Base-by-base conservation (phyloP, 1,139 yeast species). In the Geotrichum restrictum region DNA sequence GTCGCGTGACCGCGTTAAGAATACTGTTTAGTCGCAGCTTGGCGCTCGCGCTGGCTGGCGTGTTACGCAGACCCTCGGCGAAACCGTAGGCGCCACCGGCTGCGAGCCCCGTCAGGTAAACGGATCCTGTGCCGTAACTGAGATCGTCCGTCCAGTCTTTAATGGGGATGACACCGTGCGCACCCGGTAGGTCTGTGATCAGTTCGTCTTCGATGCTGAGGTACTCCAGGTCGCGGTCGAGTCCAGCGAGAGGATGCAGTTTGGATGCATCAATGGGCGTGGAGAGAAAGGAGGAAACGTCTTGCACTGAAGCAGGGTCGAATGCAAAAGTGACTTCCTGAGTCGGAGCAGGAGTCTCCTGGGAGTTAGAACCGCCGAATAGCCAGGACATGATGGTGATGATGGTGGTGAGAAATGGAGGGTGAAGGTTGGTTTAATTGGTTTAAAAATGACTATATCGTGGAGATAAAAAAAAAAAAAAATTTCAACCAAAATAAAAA, bases 131-230 rank as follows among this genome's bases (percentile, higher is more conserved):
- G 62, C 98, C 98, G 72, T 94, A 93, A 78, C 97, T 89, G 60
- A 93, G 78, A 71, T 93, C 98, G 69, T 93, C 98, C 14, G 91
- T 80, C 96, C 97, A 93, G 64, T 94, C 95, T 73, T 97, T 85
- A 37, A 95, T 86, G 37, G 98, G 97, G 61, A 93, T 80, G 56
- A 93, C 71, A 56, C 96, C 96, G 67, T 87, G 88, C 1, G 95
- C 81, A 41, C 96, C 96, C 64, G 89, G 95, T 63, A 87, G 73
- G 19, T 80, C 73, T 50, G 82, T 80, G 59, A 89, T 74, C 60
- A 83, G 77, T 64, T 87, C 95, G 57, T 85, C 94, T 66, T 93
- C 98, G 59, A 93, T 77, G 62, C 89, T 96, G 64, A 93, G 75
- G 69, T 84, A 93, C 69, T 93, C 98, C 55, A 93, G 80, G 48